Base-by-base conservation (phyloP, 1,284 basidiomycete species). In the Kalmanozyma brasiliensis region DNA sequence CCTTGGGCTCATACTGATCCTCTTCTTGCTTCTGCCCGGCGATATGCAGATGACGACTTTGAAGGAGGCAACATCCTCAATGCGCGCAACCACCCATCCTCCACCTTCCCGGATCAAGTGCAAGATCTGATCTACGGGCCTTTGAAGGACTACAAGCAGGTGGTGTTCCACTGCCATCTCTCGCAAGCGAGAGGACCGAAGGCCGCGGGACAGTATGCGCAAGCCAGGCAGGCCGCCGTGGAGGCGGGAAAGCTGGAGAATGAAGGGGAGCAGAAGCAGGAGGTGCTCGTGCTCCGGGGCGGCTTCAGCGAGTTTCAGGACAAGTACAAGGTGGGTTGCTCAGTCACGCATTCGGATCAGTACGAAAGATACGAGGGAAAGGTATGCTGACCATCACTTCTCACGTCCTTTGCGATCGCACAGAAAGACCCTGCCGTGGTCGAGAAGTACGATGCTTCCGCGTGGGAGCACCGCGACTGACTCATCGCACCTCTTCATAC, bases 131-230 rank as follows among this genome's bases (percentile, higher is more conserved):
- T 81, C 1, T 44, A 61, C 26, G 72, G 64, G 17, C 60, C 68
- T 7, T 55, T 81, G 13, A 52, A 68, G 34, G 57, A 68, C 33
- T 75, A 73, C 49, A 71, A 71, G 41, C 63, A 73, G 17, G 82
- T 83, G 34, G 70, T 83, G 23, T 83, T 83, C 47, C 83, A 83
- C 62, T 83, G 83, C 48, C 64, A 77, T 8, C 67, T 83, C 3
- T 80, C 77, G 23, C 83, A 82, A 55, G 49, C 69, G 64, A 66
- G 78, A 8, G 83, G 83, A 1, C 83, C 83, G 0, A 83, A 82
- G 33, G 76, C 82, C 0, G 83, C 83, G 1, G 68, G 81, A 2
- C 75, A 81, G 46, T 83, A 82, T 42, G 73, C 77, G 38, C 74
- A 82, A 44, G 78, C 78, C 4, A 53, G 73, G 24, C 69, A 67